A percentile compares a stretch with the other conserved stretches of the same genome.
Evolutionary conservation across 1,284 basidiomycete species (phyloP).

Genomic region (Cutaneotrichosporon mucoides): DNA sequence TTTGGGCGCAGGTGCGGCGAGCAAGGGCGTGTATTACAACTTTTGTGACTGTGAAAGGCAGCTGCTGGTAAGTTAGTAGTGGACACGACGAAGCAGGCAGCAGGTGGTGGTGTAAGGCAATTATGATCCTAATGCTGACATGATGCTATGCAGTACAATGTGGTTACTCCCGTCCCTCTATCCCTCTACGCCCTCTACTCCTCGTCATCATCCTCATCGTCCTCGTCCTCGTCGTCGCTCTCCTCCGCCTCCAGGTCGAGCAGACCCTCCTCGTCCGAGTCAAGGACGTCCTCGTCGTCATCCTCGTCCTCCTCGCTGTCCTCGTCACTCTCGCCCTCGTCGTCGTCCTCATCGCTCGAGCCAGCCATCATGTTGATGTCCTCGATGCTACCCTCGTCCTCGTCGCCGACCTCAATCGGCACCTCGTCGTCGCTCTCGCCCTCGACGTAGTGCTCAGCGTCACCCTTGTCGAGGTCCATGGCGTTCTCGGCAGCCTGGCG

Average conservation of each 20-base stretch:
- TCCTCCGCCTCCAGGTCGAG: slow-evolving; percentile 58
- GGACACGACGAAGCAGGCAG: too few relatives aligned
- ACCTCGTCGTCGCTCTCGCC: slow-evolving; percentile 49
- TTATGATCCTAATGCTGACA: slow-evolving; percentile 5
- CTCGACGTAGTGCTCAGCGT: slow-evolving; percentile 49
- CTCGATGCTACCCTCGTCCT: slow-evolving; percentile 60
- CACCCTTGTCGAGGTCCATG: slow-evolving; percentile 35
- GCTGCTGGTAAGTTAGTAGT: too few relatives aligned
- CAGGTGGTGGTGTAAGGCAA: too few relatives aligned
- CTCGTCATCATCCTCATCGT: slow-evolving; percentile 58
- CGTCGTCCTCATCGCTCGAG: slow-evolving; percentile 51
- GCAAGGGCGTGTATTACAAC: too few relatives aligned
- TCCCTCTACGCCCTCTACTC: too few relatives aligned
- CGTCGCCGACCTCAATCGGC: slow-evolving; percentile 64
- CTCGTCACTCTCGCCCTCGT: slow-evolving; percentile 27
- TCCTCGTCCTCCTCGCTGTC: slow-evolving; percentile 51
- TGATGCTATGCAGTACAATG: slow-evolving; percentile 6
- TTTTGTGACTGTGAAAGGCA: too few relatives aligned
- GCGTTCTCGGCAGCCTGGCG: slow-evolving; percentile 39
- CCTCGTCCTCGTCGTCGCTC: slow-evolving; percentile 57
- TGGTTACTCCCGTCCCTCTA: neutral
- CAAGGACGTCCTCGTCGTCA: slow-evolving; percentile 47
- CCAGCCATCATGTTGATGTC: slow-evolving; percentile 56
- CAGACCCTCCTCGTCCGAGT: slow-evolving; percentile 62
- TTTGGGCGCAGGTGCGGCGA: too few relatives aligned